Conservation (phyloP, 345 rosid genomes). For the Syzygium aqueum region DNA sequence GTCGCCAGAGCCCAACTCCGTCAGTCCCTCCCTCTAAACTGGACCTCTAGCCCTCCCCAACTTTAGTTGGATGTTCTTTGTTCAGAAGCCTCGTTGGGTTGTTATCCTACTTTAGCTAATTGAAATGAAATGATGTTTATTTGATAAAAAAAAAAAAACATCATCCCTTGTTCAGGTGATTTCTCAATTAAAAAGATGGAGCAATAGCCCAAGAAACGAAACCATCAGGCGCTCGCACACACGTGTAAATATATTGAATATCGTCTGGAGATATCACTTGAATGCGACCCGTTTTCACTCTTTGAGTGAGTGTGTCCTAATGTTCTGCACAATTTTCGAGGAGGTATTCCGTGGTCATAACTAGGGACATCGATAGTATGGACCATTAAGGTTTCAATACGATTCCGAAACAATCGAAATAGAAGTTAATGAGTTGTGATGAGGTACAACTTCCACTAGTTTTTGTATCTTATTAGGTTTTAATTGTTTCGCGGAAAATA, state of each 20-base stretch:
- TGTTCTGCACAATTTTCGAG: accelerated
- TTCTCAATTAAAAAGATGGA: neutral
- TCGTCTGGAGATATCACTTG: neutral
- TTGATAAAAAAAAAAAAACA: neutral
- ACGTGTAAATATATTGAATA: neutral
- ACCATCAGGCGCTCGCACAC: accelerated
- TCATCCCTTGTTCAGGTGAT: neutral
- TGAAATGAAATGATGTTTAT: too few species aligned
- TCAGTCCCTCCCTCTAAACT: too few species aligned
- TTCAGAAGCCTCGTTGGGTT: too few species aligned
- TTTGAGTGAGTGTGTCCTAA: neutral
- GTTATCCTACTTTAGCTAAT: too few species aligned
- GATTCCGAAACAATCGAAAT: accelerated
- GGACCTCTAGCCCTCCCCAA: too few species aligned
- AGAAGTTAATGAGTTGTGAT: neutral
- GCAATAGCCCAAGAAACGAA: neutral
- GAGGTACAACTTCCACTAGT: neutral
- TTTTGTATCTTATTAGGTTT: neutral
- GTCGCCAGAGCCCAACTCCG: too few species aligned
- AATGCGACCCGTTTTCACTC: too few species aligned
- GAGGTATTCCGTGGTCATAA: neutral
- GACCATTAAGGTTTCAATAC: neutral
- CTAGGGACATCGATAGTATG: accelerated
- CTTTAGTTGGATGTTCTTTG: too few species aligned
- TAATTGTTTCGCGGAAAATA: accelerated